Percentiles rank a stretch among this genome's conserved stretches.
Evolutionary conservation across 2,329 filamentous ascomycete genomes (phyloP).

Genomic region (Trichoderma koningiopsis): DNA sequence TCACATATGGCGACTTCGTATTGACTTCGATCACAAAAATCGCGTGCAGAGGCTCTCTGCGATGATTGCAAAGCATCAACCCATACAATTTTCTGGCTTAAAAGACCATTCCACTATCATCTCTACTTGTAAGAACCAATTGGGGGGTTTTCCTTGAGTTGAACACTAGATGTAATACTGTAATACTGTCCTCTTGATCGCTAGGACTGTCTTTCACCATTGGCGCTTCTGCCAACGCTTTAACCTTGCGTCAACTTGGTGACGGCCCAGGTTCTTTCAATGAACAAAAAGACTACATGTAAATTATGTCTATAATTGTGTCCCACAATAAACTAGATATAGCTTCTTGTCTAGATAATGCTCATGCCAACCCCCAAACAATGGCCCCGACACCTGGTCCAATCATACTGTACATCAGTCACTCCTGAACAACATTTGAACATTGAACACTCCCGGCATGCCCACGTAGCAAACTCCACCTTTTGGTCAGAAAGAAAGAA

Average conservation of each 20-base stretch:
- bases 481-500: neutral
- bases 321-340: neutral
- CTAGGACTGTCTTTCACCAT: neutral
- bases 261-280: neutral
- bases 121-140: too few relatives aligned
- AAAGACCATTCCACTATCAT: too few relatives aligned
- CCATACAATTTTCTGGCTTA: too few relatives aligned
- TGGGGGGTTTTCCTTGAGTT: too few relatives aligned
- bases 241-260: neutral
- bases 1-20: neutral
- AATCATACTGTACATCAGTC: neutral
- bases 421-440: neutral
- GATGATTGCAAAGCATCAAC: too few relatives aligned
- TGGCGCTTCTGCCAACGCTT: too few relatives aligned
- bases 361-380: neutral
- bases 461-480: neutral
- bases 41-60: too few relatives aligned
- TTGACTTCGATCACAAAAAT: neutral
- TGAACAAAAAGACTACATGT: neutral
- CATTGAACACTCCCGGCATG: neutral
- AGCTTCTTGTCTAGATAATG: neutral
- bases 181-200: neutral
- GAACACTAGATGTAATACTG: too few relatives aligned
- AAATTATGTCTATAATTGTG: neutral
- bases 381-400: neutral